Evolutionary conservation across 768 basidiomycete genomes (phyloP).

Genomic region (Boletus bicolor): DNA sequence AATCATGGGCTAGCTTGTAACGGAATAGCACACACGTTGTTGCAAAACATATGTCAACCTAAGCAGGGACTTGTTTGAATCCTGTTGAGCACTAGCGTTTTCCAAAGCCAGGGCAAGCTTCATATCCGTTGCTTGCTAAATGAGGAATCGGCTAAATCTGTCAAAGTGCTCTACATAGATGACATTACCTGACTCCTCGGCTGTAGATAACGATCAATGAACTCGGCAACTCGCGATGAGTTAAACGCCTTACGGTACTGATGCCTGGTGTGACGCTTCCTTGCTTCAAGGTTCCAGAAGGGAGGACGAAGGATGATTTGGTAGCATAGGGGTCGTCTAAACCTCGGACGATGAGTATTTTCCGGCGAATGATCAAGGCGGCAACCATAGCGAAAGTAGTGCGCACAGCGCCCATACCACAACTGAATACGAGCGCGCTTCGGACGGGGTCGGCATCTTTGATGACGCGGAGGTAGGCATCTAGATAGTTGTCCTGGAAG

Average conservation of each 20-base stretch:
- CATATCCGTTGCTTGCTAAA: conserved; percentile 47
- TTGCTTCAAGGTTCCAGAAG: conserved; percentile 12
- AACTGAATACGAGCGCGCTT: conserved; percentile 89
- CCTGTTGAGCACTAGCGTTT: conserved; percentile 76
- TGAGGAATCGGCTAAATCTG: conserved; percentile 7
- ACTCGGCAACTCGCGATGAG: not conserved
- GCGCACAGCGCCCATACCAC: conserved; percentile 95
- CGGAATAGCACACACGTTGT: conserved; percentile 47
- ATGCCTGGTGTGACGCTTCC: conserved; percentile 35
- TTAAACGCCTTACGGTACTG: conserved; percentile 43
- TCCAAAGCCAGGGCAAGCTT: conserved; percentile 65
- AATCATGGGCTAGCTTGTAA: not conserved
- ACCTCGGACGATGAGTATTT: conserved; percentile 61
- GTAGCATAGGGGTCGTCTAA: conserved; percentile 74
- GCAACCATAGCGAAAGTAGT: conserved; percentile 98
- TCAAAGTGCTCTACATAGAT: not conserved
- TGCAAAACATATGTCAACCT: conserved; percentile 81
- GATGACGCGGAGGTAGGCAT: conserved; percentile 85
- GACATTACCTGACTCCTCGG: conserved; percentile 30
- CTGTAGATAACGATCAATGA: conserved; percentile 13
- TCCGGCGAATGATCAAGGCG: conserved; percentile 80
- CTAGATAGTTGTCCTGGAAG: conserved; percentile 85
- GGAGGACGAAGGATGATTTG: conserved; percentile 28
- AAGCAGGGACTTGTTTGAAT: conserved; percentile 69
- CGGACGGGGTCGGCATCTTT: conserved; percentile 71